Percentiles rank a stretch among this genome's conserved stretches.
Conservation (phyloP, 495 filamentous ascomycete genomes). For the Talaromyces nanjingensis region DNA sequence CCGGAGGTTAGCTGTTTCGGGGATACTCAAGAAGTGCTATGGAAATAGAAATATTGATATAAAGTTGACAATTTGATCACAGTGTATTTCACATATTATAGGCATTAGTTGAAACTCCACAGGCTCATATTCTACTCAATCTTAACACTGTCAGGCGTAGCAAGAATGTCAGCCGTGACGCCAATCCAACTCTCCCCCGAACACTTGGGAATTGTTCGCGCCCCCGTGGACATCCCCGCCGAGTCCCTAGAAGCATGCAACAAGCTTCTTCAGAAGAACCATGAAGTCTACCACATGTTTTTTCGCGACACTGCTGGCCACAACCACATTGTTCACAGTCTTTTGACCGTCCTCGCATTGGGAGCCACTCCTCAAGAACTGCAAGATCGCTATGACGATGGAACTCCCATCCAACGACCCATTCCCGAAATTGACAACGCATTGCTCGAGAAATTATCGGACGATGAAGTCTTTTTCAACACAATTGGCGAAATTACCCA, state of each 20-base stretch:
- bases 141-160: too few species aligned
- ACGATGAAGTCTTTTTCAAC: constrained; percentile 15
- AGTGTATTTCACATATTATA: too few species aligned
- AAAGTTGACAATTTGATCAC: too few species aligned
- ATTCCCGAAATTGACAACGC: constrained; percentile 15
- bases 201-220: too few species aligned
- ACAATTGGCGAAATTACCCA: constrained; percentile 14
- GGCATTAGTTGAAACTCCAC: too few species aligned
- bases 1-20: too few species aligned
- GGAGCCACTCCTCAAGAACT: constrained; percentile 19
- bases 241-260: constrained; percentile 18
- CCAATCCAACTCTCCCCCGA: too few species aligned
- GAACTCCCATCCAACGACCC: constrained; percentile 16
- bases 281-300: constrained; percentile 70
- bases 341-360: constrained; percentile 21
- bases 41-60: too few species aligned
- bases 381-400: constrained; percentile 18
- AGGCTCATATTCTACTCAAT: too few species aligned
- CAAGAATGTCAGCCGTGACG: too few species aligned
- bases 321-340: constrained; percentile 24
- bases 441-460: constrained; percentile 14
- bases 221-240: too few species aligned
- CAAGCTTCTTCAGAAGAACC: constrained; percentile 65
- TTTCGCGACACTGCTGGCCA: constrained; percentile 65
- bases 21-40: too few species aligned